Evolutionary conservation across 2,329 filamentous ascomycete genomes (phyloP), one percentile per base, ranked within the genome.

Genomic region (Sporothrix sp.): DNA sequence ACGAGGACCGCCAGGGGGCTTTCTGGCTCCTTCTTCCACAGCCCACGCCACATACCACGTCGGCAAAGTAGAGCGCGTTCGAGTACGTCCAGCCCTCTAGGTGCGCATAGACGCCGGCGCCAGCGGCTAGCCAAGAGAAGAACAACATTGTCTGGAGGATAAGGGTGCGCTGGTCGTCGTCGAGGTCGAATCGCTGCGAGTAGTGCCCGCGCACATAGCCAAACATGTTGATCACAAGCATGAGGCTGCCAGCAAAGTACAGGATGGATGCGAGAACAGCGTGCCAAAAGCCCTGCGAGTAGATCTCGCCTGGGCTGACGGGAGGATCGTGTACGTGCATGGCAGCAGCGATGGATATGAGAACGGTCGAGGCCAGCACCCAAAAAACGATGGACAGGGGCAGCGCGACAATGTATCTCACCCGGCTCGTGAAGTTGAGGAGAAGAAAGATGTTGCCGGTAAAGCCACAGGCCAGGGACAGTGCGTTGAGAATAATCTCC

Each of bases 71-170:
- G 3, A 81, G 60, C 1, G 77, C 75, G 58, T 86, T 76, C 1
- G 73, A 71, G 58, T 78, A 85, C 2, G 65, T 68, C 66, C 81
- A 81, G 2, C 66, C 71, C 20, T 82, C 74, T 2, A 83, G 69
- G 13, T 63, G 67, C 0, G 73, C 68, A 58, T 85, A 86, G 0
- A 85, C 68, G 0, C 68, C 80, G 0, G 74, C 81, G 0, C 82
- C 82, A 5, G 81, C 75, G 3, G 75, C 78, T 0, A 86, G 67
- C 82, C 83, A 86, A 48, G 82, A 68, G 59, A 85, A 83, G 62
- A 85, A 83, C 48, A 79, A 71, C 68, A 83, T 84, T 0, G 81
- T 85, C 61, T 86, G 82, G 4, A 86, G 61, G 57, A 87, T 86
- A 23, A 87, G 65, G 0, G 81, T 85, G 2, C 83, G 72, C 59